A percentile compares a stretch with the other conserved stretches of the same genome.
Evolutionary conservation across 805 yeast species (phyloP).

Genomic region (Candida nitratophila): DNA sequence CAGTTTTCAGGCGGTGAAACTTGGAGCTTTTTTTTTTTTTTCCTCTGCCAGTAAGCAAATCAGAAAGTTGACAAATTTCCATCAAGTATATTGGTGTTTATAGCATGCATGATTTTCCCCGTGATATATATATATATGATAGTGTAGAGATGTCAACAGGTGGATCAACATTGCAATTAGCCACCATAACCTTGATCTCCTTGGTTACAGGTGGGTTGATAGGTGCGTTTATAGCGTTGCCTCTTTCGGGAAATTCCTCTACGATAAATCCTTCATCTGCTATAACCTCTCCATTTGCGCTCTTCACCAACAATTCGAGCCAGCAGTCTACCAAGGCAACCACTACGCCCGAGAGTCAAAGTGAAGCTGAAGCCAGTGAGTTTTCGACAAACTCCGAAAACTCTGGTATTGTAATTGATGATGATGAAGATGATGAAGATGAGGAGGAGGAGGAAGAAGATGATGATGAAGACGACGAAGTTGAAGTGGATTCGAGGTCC

Average conservation of each 20-base stretch:
- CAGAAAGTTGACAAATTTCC: too few species aligned
- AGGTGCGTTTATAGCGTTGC: constrained; percentile 18
- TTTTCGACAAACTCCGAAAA: neutral
- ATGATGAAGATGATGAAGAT: constrained; percentile 21
- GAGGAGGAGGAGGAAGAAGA: constrained; percentile 30
- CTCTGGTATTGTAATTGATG: constrained; percentile 2
- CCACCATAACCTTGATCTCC: constrained; percentile 18
- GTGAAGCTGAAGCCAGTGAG: constrained; percentile 22
- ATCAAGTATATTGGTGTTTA: too few species aligned
- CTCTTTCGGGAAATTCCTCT: constrained; percentile 2
- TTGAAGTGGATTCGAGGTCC: constrained; percentile 42
- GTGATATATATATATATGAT: too few species aligned
- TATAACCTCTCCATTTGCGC: neutral
- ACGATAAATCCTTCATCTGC: neutral
- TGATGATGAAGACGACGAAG: constrained; percentile 33
- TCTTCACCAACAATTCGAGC: constrained; percentile 2
- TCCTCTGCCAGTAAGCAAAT: too few species aligned
- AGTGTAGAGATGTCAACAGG: neutral
- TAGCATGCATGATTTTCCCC: too few species aligned
- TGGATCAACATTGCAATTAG: constrained; percentile 5
- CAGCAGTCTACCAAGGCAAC: neutral
- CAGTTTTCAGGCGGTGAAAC: too few species aligned
- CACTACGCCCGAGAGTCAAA: constrained; percentile 5
- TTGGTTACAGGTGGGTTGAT: constrained; percentile 23
- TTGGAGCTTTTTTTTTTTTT: too few species aligned